Conservation (phyloP, 805 yeast genomes). For the Metschnikowia baotianmanensis region DNA sequence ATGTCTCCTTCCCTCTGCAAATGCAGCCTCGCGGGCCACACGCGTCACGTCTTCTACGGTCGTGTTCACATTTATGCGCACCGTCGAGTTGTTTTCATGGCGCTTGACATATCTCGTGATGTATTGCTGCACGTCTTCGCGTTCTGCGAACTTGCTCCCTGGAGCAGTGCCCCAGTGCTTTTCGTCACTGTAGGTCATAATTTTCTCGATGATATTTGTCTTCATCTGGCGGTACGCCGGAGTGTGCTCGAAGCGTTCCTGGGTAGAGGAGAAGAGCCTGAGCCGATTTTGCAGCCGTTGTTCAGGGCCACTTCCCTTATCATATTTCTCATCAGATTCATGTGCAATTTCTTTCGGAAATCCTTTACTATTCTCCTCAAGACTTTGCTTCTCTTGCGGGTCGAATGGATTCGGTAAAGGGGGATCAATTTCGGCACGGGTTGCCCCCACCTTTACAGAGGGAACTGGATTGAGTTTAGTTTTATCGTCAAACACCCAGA, state of each 20-base stretch:
- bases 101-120: constrained; percentile 28
- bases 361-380: not conserved
- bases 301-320: not conserved
- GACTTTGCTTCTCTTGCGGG: not conserved
- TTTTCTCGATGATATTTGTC: constrained; percentile 43
- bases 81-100: constrained; percentile 18
- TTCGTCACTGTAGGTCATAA: constrained; percentile 46
- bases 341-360: not conserved
- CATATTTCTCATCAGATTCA: not conserved
- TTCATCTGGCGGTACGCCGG: constrained; percentile 25
- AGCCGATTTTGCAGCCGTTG: not conserved
- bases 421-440: constrained; percentile 26
- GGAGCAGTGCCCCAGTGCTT: constrained; percentile 32
- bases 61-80: constrained; percentile 27
- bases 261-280: constrained; percentile 11
- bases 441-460: constrained; percentile 20
- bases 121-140: constrained; percentile 27
- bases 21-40: constrained; percentile 9
- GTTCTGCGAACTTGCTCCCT: constrained; percentile 25
- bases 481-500: constrained; percentile 38
- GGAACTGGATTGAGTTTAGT: constrained; percentile 10
- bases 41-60: constrained; percentile 39
- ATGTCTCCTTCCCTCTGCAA: too few species aligned
- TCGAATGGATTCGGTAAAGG: constrained; percentile 21
- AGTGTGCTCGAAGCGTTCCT: constrained; percentile 30